Base-by-base conservation (phyloP, 2,329 filamentous ascomycete species). In the Ophiognomonia clavigignenti-juglandacearum region DNA sequence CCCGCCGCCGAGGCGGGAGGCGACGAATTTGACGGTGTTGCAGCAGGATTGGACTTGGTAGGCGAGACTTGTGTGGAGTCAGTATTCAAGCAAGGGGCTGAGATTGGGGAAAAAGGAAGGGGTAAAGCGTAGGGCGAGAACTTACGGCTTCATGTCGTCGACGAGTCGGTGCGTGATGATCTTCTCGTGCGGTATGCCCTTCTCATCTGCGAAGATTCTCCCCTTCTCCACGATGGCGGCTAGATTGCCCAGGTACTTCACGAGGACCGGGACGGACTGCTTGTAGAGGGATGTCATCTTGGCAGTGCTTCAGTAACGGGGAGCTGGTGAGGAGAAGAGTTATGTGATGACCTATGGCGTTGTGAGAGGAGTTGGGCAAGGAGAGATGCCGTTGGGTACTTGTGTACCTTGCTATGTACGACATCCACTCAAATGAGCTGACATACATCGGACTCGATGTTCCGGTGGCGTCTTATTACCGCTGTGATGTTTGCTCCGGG, bases 11-110 rank as follows among this genome's bases (percentile, higher is more conserved):
- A 58, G 35, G 14, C 55, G 49, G 11, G 47, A 39, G 13, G 51
- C 41, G 44, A 52, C 24, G 42, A 57, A 55, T 29, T 57, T 54
- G 19, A 54, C 54, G 3, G 52, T 55, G 22, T 57, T 55, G 36
- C 43, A 56, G 47, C 50, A 45, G 29, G 47, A 49, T 13, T 57
- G 55, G 23, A 58, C 51, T 39, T 56, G 56, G 31, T 54, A 58
- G 40, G 51, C 45, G 27, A 53, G 42, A 29, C 52, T 57, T 35
- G 3, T 35, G 32, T 16, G n/a, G 32, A 19, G 4, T 7, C 32
- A 35, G 19, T 8, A 14, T 6, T 10, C 6, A 32, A 6, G 6
- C 6, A 16, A 32, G 29, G 10, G 29, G 19, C 32, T 29, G 7
- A 29, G 7, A 29, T 29, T 7, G 26, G 13, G 26, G 26, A 29